Evolutionary conservation across 176 grass and related monocot genomes (phyloP).

Genomic region (Phoenix dactylifera): DNA sequence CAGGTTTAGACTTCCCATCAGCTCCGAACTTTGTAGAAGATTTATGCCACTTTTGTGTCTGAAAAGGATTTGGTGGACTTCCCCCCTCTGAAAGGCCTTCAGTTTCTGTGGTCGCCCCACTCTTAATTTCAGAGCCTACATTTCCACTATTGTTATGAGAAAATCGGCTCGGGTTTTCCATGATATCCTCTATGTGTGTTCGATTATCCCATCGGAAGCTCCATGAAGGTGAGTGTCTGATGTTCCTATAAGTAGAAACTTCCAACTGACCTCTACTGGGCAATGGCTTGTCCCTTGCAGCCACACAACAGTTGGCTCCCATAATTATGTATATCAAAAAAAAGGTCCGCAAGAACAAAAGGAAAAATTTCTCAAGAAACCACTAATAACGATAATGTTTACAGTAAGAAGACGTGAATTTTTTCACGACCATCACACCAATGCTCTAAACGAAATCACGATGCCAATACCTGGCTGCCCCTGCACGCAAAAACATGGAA

Average conservation of each 20-base stretch:
- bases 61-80: slow-evolving; percentile 35
- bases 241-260: slow-evolving; percentile 57
- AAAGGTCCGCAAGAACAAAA: too few species aligned
- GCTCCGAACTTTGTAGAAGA: slow-evolving; percentile 31
- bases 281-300: slow-evolving; percentile 45
- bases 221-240: slow-evolving; percentile 73
- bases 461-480: too few species aligned
- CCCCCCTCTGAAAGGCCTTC: slow-evolving; percentile 42
- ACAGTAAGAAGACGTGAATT: too few species aligned
- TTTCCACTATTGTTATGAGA: slow-evolving; percentile 38
- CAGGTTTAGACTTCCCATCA: slow-evolving; percentile 24
- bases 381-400: too few species aligned
- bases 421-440: too few species aligned
- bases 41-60: slow-evolving; percentile 37
- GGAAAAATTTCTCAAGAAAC: too few species aligned
- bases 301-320: slow-evolving; percentile 86
- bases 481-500: too few species aligned
- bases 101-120: slow-evolving; percentile 32
- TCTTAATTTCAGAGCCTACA: slow-evolving; percentile 47
- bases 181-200: slow-evolving; percentile 80
- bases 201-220: slow-evolving; percentile 89
- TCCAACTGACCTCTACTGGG: slow-evolving; percentile 39
- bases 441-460: too few species aligned
- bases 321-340: slow-evolving; percentile 12
- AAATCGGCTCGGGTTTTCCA: slow-evolving; percentile 30